Conservation (phyloP, 805 yeast genomes). For the Monosporozyma aquatica region DNA sequence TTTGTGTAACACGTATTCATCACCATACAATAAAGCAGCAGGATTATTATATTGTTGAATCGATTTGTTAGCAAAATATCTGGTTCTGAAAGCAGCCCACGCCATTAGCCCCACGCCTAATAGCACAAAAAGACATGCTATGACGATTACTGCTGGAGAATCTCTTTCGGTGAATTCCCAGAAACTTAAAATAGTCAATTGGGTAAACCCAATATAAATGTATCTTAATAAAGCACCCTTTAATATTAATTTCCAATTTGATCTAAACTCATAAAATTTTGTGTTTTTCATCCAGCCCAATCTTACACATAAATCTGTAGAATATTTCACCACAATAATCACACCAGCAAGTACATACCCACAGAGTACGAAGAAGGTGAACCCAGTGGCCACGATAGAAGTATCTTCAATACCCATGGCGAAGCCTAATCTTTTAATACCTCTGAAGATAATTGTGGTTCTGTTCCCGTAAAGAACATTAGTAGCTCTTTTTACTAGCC, state of each 20-base stretch:
- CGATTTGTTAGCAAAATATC: conserved; percentile 66
- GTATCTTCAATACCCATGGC: conserved; percentile 81
- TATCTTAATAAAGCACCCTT: conserved; percentile 86
- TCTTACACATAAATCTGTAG: conserved; percentile 53
- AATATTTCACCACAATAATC: conserved; percentile 57
- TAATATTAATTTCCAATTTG: conserved; percentile 72
- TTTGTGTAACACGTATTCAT: conserved; percentile 65
- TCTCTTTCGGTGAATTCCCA: conserved; percentile 86
- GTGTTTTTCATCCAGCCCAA: conserved; percentile 46
- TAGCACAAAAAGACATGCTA: conserved; percentile 63
- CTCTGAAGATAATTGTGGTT: conserved; percentile 60
- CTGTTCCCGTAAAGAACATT: too few species aligned
- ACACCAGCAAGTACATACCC: conserved; percentile 50
- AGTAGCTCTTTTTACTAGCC: conserved; percentile 50
- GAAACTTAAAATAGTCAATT: conserved; percentile 65
- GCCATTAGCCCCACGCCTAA: conserved; percentile 49
- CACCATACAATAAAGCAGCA: conserved; percentile 84
- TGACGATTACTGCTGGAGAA: conserved; percentile 72
- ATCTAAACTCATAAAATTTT: conserved; percentile 67
- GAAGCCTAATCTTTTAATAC: conserved; percentile 85
- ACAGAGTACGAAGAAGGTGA: conserved; percentile 73
- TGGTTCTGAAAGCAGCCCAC: conserved; percentile 69
- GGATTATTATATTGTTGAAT: conserved; percentile 72
- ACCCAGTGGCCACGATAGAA: conserved; percentile 75
- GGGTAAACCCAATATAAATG: conserved; percentile 79